A percentile compares a stretch with the other conserved stretches of the same genome.
Conservation (phyloP, 2,329 filamentous ascomycete genomes). For the Corinectria fuckeliana region DNA sequence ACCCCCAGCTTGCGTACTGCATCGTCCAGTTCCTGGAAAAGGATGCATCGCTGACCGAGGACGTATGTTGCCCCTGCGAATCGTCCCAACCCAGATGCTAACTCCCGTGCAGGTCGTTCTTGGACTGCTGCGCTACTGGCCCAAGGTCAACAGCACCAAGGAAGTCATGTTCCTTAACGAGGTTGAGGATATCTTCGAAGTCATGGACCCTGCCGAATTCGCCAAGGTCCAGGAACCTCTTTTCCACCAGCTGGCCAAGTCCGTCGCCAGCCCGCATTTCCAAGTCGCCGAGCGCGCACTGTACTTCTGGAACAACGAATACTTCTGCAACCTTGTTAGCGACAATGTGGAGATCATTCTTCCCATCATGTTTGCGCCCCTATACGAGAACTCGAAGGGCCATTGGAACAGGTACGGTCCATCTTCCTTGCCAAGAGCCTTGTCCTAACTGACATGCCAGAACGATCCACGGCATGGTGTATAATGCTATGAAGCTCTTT, state of each 20-base stretch:
- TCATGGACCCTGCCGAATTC: constrained; percentile 98
- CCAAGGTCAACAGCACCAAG: constrained; percentile 99
- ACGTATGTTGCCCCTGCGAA: constrained; percentile 61
- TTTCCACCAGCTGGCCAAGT: constrained; percentile 97
- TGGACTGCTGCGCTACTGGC: constrained; percentile 94
- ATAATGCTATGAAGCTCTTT: constrained; percentile 99
- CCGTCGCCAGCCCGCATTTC: constrained; percentile 97
- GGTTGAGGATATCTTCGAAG: constrained; percentile 98
- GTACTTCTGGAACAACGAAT: constrained; percentile 99
- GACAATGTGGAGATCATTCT: constrained; percentile 99
- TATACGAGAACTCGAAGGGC: constrained; percentile 98
- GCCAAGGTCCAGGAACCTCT: constrained; percentile 97
- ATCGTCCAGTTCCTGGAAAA: constrained; percentile 99
- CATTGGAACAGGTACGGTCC: constrained; percentile 91
- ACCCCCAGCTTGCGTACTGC: constrained; percentile 96
- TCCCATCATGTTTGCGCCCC: constrained; percentile 97
- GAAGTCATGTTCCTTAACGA: constrained; percentile 99
- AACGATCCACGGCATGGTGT: constrained; percentile 99
- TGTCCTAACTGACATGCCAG: constrained; percentile 54
- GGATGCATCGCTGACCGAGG: constrained; percentile 94
- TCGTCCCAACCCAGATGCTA: constrained; percentile 8
- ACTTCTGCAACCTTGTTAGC: constrained; percentile 98
- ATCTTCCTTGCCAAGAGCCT: background rate
- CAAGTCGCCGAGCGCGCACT: constrained; percentile 96
- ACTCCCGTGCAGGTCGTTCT: constrained; percentile 77